Conservation (phyloP, 2,329 filamentous ascomycete species). For the Fusarium goolgardi region DNA sequence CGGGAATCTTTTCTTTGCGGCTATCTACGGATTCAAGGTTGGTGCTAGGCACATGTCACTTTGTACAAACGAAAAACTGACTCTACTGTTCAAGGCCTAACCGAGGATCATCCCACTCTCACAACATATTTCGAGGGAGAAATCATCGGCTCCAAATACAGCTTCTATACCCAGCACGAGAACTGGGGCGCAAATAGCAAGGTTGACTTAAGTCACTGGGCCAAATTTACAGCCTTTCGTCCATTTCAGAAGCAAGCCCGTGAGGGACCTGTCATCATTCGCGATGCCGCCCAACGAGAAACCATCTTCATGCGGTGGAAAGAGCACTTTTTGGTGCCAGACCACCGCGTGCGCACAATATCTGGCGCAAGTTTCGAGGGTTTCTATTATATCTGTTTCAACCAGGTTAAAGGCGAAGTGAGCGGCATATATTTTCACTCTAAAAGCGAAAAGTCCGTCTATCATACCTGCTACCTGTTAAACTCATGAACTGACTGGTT, state of each 20-base stretch:
- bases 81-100: constrained; percentile 72
- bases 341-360: constrained; percentile 91
- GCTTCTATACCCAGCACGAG: constrained; percentile 89
- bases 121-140: constrained; percentile 99
- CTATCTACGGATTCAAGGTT: constrained; percentile 94
- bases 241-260: constrained; percentile 72
- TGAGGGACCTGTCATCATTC: constrained; percentile 66
- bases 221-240: constrained; percentile 86
- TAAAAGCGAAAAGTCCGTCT: constrained; percentile 92
- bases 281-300: constrained; percentile 82
- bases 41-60: constrained; percentile 8
- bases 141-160: constrained; percentile 94
- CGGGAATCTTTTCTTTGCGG: constrained; percentile 94
- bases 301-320: constrained; percentile 99
- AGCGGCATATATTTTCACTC: constrained; percentile 98
- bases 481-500: constrained; percentile 6
- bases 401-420: constrained; percentile 86
- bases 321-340: constrained; percentile 95
- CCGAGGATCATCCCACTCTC: constrained; percentile 94
- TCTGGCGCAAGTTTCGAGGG: constrained; percentile 96
- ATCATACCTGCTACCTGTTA: not conserved
- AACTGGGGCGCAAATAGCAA: constrained; percentile 93
- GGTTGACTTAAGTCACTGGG: constrained; percentile 93
- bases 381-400: constrained; percentile 99
- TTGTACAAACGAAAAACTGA: constrained; percentile 24